Percentiles rank a stretch among this genome's conserved stretches.
Conservation (phyloP, 2,329 filamentous ascomycete species). For the Cyclaneusma minus region DNA sequence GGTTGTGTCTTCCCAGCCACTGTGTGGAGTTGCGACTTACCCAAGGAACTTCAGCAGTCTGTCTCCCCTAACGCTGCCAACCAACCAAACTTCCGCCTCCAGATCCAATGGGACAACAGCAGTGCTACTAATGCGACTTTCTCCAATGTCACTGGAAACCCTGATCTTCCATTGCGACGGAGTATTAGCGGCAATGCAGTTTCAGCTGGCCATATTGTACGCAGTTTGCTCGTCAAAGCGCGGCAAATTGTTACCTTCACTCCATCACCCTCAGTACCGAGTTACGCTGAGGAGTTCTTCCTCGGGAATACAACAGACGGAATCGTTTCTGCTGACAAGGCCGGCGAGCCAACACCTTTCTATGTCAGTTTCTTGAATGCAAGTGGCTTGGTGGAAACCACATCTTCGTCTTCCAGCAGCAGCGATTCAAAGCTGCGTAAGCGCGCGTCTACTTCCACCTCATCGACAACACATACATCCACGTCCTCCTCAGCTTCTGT, state of each 20-base stretch:
- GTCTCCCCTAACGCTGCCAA: conserved; percentile 47
- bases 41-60: conserved; percentile 57
- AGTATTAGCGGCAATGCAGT: conserved; percentile 14
- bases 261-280: conserved; percentile 29
- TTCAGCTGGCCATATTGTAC: conserved; percentile 18
- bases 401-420: too few species aligned
- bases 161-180: conserved; percentile 10
- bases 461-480: too few species aligned
- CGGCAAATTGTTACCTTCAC: conserved; percentile 23
- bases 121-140: conserved; percentile 25
- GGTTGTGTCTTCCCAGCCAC: conserved; percentile 59
- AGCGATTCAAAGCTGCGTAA: not conserved
- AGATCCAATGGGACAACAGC: conserved; percentile 59
- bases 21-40: conserved; percentile 75
- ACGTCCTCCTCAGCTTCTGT: too few species aligned
- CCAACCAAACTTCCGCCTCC: conserved; percentile 65
- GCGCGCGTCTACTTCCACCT: too few species aligned
- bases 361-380: conserved; percentile 59
- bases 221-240: conserved; percentile 12
- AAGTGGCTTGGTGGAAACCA: conserved; percentile 18
- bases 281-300: conserved; percentile 54
- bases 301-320: conserved; percentile 75
- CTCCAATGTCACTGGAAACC: conserved; percentile 21
- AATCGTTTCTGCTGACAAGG: conserved; percentile 48
- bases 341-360: conserved; percentile 78